Evolutionary conservation across 2,329 filamentous ascomycete species (phyloP).

Genomic region (Aspergillus sp.): DNA sequence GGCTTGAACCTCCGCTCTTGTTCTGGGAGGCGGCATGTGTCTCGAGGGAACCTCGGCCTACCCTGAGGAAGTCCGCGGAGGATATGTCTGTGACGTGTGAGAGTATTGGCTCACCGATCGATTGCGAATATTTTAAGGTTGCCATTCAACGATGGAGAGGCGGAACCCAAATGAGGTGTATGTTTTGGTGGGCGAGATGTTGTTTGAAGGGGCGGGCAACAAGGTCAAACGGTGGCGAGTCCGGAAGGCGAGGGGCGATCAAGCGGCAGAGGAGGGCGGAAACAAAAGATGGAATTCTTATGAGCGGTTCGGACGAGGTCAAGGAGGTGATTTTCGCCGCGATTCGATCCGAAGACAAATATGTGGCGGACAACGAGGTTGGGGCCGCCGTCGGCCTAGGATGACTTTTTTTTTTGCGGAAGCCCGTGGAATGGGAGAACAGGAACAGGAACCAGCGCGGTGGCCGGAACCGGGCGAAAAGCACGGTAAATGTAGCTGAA

Average conservation of each 20-base stretch:
- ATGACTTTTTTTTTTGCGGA: constrained; percentile 5
- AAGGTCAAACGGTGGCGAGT: constrained; percentile 1
- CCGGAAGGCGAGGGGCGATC: constrained; percentile 2
- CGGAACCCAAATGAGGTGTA: background rate
- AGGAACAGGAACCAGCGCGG: constrained; percentile 6
- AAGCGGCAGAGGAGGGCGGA: background rate
- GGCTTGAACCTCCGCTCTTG: constrained; percentile 54
- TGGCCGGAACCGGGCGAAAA: background rate
- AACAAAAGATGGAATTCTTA: background rate
- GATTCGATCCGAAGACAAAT: background rate
- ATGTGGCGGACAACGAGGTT: constrained; percentile 2
- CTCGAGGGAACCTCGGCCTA: constrained; percentile 29
- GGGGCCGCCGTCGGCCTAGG: background rate
- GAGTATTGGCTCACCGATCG: constrained; percentile 11
- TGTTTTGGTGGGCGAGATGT: background rate
- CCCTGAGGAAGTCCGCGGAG: constrained; percentile 23
- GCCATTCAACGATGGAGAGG: constrained; percentile 22
- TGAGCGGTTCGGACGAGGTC: background rate
- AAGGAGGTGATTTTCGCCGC: background rate
- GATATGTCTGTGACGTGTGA: constrained; percentile 18
- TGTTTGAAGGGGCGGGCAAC: constrained; percentile 3
- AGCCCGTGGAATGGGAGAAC: constrained; percentile 5
- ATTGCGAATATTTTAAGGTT: constrained; percentile 10
- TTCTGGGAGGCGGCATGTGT: constrained; percentile 46
- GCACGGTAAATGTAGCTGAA: background rate